Percentiles rank a stretch among this genome's conserved stretches.
Conservation (phyloP, 2,329 filamentous ascomycete genomes). For the Cyphellophora europaea region DNA sequence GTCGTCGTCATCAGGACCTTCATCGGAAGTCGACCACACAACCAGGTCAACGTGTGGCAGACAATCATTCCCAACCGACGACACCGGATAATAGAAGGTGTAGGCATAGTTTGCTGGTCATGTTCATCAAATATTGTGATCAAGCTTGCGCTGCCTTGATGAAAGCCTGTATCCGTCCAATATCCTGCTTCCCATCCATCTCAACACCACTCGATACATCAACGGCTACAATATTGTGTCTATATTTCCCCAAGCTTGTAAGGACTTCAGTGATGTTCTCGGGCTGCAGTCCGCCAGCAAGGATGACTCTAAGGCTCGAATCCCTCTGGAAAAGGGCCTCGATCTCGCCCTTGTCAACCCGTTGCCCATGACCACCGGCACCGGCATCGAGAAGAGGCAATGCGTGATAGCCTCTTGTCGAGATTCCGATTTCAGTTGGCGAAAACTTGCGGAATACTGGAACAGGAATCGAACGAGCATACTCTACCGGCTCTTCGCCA, state of each 20-base stretch:
- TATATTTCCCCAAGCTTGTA: constrained; percentile 49
- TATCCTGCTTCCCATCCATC: constrained; percentile 66
- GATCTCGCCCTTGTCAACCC: constrained; percentile 63
- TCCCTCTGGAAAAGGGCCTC: constrained; percentile 58
- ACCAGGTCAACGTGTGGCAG: too few relatives aligned
- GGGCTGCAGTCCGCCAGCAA: constrained; percentile 77
- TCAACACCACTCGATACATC: constrained; percentile 96
- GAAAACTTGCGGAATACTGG: constrained; percentile 83
- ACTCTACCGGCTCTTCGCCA: constrained; percentile 84
- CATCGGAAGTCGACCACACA: too few relatives aligned
- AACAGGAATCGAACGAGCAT: constrained; percentile 79
- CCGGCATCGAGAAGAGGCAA: constrained; percentile 82
- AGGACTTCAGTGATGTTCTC: constrained; percentile 67
- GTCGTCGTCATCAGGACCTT: too few relatives aligned
- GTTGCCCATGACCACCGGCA: constrained; percentile 68
- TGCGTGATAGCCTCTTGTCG: constrained; percentile 68
- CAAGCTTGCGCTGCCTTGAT: constrained; percentile 59
- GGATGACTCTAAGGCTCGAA: constrained; percentile 60
- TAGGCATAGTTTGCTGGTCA: too few relatives aligned
- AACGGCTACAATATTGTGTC: constrained; percentile 63
- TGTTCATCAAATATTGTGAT: too few relatives aligned
- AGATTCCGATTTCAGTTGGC: constrained; percentile 63
- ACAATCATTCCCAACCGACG: too few relatives aligned
- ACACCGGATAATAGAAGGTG: too few relatives aligned
- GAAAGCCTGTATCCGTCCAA: constrained; percentile 74